Percentiles rank a stretch among this genome's conserved stretches.
phyloP scores from a whole-genome alignment of 805 yeast species.

The Komagataella pastoris region DNA sequence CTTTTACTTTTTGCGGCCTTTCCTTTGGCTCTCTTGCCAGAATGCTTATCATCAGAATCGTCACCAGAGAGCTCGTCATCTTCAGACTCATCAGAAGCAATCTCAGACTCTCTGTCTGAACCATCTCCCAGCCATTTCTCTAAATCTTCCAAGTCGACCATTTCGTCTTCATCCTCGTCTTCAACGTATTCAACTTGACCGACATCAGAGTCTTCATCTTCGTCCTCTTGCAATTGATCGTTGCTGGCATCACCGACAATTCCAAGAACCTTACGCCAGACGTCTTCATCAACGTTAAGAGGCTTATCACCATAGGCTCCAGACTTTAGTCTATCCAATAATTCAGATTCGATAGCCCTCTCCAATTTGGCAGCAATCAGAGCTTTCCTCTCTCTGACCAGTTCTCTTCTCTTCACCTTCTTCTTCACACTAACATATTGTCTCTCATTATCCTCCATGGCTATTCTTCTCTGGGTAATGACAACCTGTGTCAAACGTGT shows the following conservation, averaged over 20 bases:
- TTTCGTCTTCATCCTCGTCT: slow-evolving; percentile 79
- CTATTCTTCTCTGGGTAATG: slow-evolving; percentile 86
- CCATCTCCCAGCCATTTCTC: slow-evolving; percentile 68
- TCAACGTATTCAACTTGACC: slow-evolving; percentile 83
- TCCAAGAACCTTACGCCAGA: slow-evolving; percentile 91
- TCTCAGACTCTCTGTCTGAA: slow-evolving; percentile 19
- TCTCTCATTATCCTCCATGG: slow-evolving; percentile 83
- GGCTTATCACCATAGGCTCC: slow-evolving; percentile 99
- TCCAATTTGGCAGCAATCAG: slow-evolving; percentile 94
- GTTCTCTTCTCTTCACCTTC: slow-evolving; percentile 90
- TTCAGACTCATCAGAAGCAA: slow-evolving; percentile 22
- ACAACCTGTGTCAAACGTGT: slow-evolving; percentile 93
- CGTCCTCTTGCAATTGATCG: slow-evolving; percentile 45
- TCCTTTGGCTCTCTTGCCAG: slow-evolving; percentile 22
- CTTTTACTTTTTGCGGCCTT: slow-evolving; percentile 22
- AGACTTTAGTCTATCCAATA: slow-evolving; percentile 85
- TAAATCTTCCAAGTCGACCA: slow-evolving; percentile 87
- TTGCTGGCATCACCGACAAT: slow-evolving; percentile 40
- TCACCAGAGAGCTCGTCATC: slow-evolving; percentile 9
- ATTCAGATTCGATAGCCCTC: slow-evolving; percentile 90
- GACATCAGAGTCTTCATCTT: slow-evolving; percentile 44
- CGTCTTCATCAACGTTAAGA: slow-evolving; percentile 86
- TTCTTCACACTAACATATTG: slow-evolving; percentile 87
- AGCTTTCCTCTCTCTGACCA: slow-evolving; percentile 91
- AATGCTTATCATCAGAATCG: slow-evolving; percentile 14